A percentile compares a stretch with the other conserved stretches of the same genome.
Conservation (phyloP, 2,329 filamentous ascomycete species). For the Cercospora beticola region DNA sequence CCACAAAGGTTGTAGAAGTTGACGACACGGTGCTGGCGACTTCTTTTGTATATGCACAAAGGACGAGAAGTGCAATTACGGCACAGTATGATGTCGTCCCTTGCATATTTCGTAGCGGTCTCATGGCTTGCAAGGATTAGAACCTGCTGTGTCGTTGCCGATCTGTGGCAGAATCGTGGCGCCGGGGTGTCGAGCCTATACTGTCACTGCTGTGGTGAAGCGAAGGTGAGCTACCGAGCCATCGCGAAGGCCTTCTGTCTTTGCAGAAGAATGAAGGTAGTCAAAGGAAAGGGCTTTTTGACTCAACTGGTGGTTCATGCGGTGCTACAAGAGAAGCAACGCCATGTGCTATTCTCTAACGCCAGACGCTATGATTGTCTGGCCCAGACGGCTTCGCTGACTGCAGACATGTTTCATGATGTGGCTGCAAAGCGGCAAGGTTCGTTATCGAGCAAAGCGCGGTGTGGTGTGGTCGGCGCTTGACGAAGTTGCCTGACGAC, state of each 20-base stretch:
- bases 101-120: constrained; percentile 16
- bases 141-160: constrained; percentile 15
- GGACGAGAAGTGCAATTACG: constrained; percentile 12
- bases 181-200: background rate
- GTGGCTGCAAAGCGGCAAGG: background rate
- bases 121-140: constrained; percentile 19
- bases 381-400: constrained; percentile 1
- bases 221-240: background rate
- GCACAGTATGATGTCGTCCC: constrained; percentile 19
- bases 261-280: background rate
- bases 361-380: constrained; percentile 2
- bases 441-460: background rate
- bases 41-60: background rate
- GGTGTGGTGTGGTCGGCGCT: constrained; percentile 1
- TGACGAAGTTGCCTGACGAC: background rate
- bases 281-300: background rate
- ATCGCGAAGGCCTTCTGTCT: background rate
- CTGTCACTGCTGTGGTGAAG: background rate
- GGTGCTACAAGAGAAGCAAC: background rate
- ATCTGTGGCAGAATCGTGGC: constrained; percentile 3
- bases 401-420: constrained; percentile 12
- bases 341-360: background rate
- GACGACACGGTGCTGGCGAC: constrained; percentile 12
- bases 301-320: background rate
- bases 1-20: constrained; percentile 27